phyloP scores from a whole-genome alignment of 345 rosid genomes.

The Capsella bursapastoris region DNA sequence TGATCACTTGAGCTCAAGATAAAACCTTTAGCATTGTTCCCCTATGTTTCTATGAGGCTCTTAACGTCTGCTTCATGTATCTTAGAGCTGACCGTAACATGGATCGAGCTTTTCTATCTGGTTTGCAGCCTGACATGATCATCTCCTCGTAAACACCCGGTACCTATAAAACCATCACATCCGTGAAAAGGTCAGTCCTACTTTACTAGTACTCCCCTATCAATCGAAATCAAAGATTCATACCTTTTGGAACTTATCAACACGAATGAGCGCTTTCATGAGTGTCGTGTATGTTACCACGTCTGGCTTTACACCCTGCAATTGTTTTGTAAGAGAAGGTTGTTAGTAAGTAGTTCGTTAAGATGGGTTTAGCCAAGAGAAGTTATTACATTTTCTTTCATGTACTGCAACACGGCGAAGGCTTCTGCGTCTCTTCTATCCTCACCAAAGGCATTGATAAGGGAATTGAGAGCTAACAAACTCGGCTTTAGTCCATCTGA shows the following conservation, averaged over 20 bases:
- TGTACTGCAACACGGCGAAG: conserved; percentile 85
- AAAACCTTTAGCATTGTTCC: conserved; percentile 21
- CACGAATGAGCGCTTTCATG: conserved; percentile 92
- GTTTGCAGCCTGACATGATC: conserved; percentile 83
- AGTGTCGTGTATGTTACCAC: conserved; percentile 94
- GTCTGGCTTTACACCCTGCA: conserved; percentile 91
- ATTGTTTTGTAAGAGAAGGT: conserved; percentile 22
- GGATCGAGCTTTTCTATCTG: conserved; percentile 91
- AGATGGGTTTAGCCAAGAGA: conserved; percentile 13
- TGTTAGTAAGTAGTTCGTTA: conserved; percentile 38
- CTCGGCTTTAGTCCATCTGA: conserved; percentile 88
- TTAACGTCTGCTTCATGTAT: conserved; percentile 82
- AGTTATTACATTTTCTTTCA: conserved; percentile 83
- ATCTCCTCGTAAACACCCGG: conserved; percentile 91
- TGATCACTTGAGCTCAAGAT: conserved; percentile 14
- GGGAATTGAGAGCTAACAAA: conserved; percentile 84
- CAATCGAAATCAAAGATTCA: neutral
- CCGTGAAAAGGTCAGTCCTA: conserved; percentile 9
- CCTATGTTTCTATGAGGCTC: conserved; percentile 37
- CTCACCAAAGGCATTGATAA: conserved; percentile 95
- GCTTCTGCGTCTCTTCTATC: conserved; percentile 95
- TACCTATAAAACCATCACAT: conserved; percentile 61
- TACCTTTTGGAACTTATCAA: conserved; percentile 86
- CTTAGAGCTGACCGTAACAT: conserved; percentile 94
- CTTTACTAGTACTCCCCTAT: neutral